phyloP scores from a whole-genome alignment of 805 yeast genomes.

The Osmozyma mogii region DNA sequence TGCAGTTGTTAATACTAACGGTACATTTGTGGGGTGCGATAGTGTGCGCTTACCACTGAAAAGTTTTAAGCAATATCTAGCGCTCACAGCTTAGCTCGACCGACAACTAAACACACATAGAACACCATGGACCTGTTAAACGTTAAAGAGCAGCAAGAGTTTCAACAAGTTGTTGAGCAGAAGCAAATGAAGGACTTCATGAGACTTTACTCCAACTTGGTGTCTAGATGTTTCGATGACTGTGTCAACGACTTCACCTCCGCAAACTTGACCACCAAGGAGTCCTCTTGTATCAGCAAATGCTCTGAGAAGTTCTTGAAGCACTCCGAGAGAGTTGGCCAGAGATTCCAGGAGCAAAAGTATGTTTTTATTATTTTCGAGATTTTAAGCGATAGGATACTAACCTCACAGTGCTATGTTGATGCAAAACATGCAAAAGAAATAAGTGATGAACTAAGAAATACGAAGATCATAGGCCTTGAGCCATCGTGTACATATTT shows the following conservation, averaged over 20 bases:
- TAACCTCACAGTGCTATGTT: constrained; percentile 44
- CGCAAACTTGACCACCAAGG: constrained; percentile 75
- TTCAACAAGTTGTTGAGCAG: constrained; percentile 90
- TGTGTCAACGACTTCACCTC: constrained; percentile 99
- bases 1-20: constrained; percentile 32
- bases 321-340: constrained; percentile 97
- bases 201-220: constrained; percentile 91
- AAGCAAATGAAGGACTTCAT: constrained; percentile 99
- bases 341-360: constrained; percentile 98
- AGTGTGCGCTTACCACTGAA: too few relatives aligned
- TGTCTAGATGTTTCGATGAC: constrained; percentile 94
- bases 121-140: constrained; percentile 98
- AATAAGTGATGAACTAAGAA: too few relatives aligned
- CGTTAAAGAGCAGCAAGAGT: constrained; percentile 93
- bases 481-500: too few relatives aligned
- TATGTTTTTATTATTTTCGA: constrained; percentile 15
- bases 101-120: too few relatives aligned
- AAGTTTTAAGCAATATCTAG: too few relatives aligned
- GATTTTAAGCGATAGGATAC: constrained; percentile 11
- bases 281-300: constrained; percentile 75
- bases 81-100: too few relatives aligned
- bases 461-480: too few relatives aligned
- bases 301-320: constrained; percentile 97
- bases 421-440: constrained; percentile 62
- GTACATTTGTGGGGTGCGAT: too few relatives aligned